phyloP scores from a whole-genome alignment of 2,329 filamentous ascomycete species.

The Emergomyces pasteurianus region DNA sequence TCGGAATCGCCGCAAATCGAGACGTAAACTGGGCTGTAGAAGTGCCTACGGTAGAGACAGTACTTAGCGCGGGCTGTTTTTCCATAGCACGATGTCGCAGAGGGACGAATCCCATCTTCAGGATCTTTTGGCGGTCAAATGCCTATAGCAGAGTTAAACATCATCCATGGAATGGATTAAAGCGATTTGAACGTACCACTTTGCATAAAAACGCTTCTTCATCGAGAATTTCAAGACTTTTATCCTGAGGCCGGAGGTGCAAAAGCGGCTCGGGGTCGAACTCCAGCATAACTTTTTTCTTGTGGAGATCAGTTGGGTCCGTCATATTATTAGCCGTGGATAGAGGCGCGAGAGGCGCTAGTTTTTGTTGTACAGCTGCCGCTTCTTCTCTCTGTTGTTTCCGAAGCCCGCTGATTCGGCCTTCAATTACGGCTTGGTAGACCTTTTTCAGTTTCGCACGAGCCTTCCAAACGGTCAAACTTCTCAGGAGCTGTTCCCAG shows the following conservation, averaged over 20 bases:
- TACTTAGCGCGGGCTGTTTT: conserved; percentile 21
- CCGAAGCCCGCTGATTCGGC: conserved; percentile 53
- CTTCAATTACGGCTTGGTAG: conserved; percentile 61
- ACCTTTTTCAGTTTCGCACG: conserved; percentile 71
- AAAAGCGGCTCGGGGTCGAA: conserved; percentile 56
- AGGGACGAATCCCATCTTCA: conserved; percentile 59
- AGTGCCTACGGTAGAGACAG: conserved; percentile 27
- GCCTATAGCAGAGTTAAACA: conserved; percentile 21
- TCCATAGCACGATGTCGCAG: conserved; percentile 35
- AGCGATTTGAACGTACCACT: conserved; percentile 31
- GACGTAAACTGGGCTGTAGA: conserved; percentile 45
- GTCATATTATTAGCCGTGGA: conserved; percentile 14
- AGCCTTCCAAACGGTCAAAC: conserved; percentile 80
- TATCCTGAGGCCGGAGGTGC: conserved; percentile 53
- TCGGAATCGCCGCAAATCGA: conserved; percentile 56
- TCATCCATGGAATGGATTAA: neutral
- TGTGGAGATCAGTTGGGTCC: neutral
- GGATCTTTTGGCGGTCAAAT: conserved; percentile 47
- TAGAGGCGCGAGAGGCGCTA: conserved; percentile 38
- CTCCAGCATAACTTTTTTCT: conserved; percentile 10
- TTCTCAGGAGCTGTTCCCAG: conserved; percentile 85
- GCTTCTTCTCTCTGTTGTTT: conserved; percentile 59
- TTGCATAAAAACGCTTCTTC: conserved; percentile 47
- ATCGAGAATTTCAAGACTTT: conserved; percentile 44
- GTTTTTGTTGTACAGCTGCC: conserved; percentile 39